Percentiles rank a stretch among this genome's conserved stretches.
Conservation (phyloP, 1,139 yeast genomes). For the Geotrichum siamense region DNA sequence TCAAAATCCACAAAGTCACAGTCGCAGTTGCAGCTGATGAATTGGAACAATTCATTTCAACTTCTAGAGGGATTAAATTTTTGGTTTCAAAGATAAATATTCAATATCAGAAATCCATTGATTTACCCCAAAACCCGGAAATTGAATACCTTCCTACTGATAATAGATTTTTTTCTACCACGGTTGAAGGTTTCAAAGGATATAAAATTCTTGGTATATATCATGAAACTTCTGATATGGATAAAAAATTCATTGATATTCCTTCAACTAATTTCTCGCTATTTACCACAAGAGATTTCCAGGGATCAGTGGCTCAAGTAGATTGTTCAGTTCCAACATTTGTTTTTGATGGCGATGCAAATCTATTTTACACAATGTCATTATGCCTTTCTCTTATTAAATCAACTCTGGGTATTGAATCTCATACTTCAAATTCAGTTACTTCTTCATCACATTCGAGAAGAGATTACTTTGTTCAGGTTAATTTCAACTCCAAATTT, state of each 20-base stretch:
- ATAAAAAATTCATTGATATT: conserved; percentile 25
- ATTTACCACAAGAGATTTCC: conserved; percentile 20
- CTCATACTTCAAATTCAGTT: neutral
- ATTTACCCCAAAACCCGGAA: neutral
- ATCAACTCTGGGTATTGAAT: conserved; percentile 18
- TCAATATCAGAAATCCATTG: neutral
- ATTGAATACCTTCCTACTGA: conserved; percentile 8
- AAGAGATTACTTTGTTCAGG: conserved; percentile 30
- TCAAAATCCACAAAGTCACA: conserved; percentile 28
- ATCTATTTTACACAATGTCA: conserved; percentile 27
- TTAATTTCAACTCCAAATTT: conserved; percentile 37
- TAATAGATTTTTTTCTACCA: conserved; percentile 18
- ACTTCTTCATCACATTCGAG: neutral
- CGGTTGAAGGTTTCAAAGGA: conserved; percentile 29
- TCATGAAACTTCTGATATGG: conserved; percentile 17
- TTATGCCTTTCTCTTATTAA: conserved; percentile 23
- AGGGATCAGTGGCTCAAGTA: conserved; percentile 20
- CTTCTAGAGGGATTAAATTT: conserved; percentile 11
- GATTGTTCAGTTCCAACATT: conserved; percentile 27
- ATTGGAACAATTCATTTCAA: conserved; percentile 7
- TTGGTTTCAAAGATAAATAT: conserved; percentile 3
- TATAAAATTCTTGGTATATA: conserved; percentile 27
- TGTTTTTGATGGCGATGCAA: conserved; percentile 27
- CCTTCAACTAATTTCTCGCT: conserved; percentile 26
- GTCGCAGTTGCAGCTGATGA: conserved; percentile 26